A percentile compares a stretch with the other conserved stretches of the same genome.
Conservation (phyloP, 2,329 filamentous ascomycete genomes). For the Colletotrichum melonis region DNA sequence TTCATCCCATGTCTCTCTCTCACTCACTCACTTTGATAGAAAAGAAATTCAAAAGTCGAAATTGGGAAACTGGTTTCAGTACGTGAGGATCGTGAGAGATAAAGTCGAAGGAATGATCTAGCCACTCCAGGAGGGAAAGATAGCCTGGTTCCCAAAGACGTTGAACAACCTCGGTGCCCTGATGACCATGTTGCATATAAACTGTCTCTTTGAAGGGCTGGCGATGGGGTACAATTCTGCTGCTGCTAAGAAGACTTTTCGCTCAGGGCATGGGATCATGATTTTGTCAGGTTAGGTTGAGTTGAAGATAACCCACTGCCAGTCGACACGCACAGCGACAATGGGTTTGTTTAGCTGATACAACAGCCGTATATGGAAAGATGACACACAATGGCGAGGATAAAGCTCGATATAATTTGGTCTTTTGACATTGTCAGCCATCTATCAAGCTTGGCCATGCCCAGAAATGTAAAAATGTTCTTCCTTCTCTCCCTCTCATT, state of each 20-base stretch:
- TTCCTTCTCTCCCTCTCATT: not conserved
- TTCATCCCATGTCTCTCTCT: not conserved
- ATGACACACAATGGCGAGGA: not conserved
- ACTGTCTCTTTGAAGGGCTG: not conserved
- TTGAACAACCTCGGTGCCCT: not conserved
- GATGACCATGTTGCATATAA: too few species aligned
- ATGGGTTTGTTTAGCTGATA: too few species aligned
- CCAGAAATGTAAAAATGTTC: not conserved
- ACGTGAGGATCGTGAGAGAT: not conserved
- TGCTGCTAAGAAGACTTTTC: not conserved
- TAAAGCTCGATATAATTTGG: not conserved
- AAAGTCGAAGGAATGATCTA: not conserved
- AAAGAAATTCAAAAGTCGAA: too few species aligned
- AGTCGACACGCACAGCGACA: not conserved
- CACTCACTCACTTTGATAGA: too few species aligned
- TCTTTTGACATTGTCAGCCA: not conserved
- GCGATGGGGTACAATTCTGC: not conserved
- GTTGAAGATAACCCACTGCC: too few species aligned
- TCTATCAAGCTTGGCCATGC: not conserved
- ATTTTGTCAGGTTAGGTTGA: not conserved
- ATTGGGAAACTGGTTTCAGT: not conserved
- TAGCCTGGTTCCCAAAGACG: not conserved
- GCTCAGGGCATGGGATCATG: not conserved
- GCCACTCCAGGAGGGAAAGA: too few species aligned
- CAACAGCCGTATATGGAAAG: too few species aligned